These are phyloP conservation scores for Cucurbita ficifolia DNA, from an alignment of 306 rosid genomes.

Conservation along the genomic window DNA sequence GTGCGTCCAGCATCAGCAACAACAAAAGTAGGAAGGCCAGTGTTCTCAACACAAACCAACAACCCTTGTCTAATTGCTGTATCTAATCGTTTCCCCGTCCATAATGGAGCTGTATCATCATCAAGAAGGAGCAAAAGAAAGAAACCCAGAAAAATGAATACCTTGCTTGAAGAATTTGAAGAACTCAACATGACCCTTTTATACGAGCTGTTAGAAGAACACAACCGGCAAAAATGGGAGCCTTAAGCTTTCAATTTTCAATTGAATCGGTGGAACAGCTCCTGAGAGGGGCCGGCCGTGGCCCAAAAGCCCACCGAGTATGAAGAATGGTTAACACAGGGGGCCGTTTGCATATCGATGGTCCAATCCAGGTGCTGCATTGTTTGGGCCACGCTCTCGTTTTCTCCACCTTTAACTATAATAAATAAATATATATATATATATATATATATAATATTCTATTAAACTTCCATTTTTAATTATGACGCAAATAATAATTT, in stretches of 20 bases:
- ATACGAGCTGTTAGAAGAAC: no score
- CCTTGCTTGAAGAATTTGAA: neutral
- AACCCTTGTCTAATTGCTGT: neutral
- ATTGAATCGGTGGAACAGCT: neutral
- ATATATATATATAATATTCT: no score
- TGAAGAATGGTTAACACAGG: neutral
- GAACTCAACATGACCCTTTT: neutral
- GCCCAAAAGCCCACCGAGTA: neutral
- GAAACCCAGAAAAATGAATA: neutral
- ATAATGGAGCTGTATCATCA: neutral
- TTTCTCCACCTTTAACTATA: no score
- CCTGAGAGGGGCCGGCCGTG: neutral
- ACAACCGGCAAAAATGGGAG: neutral
- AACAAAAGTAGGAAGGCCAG: constrained; percentile 83
- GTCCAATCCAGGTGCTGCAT: neutral
- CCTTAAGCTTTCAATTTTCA: no score
- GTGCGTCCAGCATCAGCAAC: constrained; percentile 96
- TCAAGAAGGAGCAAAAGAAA: neutral
- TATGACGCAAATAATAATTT: no score
- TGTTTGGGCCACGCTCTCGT: neutral
- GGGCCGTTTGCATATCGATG: neutral
- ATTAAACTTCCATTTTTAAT: no score
- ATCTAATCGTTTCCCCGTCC: neutral
- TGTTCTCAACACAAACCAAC: constrained; percentile 15
- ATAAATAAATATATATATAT: no score